phyloP scores from a whole-genome alignment of 805 yeast genomes.

The Nakazawaea wickerhamii region DNA sequence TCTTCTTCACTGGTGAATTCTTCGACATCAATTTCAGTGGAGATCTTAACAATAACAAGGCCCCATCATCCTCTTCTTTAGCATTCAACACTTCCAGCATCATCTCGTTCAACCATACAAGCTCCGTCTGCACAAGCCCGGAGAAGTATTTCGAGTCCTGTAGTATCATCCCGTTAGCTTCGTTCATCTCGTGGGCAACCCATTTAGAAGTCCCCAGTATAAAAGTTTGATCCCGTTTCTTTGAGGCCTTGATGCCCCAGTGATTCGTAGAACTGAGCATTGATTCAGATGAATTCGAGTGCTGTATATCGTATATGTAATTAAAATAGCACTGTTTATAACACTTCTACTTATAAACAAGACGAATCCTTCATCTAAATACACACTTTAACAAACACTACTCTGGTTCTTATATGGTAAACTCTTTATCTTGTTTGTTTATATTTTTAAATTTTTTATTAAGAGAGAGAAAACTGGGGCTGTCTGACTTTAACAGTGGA shows the following conservation, averaged over 20 bases:
- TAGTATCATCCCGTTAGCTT: slow-evolving; percentile 32
- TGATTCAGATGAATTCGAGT: no score
- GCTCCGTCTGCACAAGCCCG: slow-evolving; percentile 31
- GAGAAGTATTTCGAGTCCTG: slow-evolving; percentile 35
- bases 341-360: no score
- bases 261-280: slow-evolving; percentile 5
- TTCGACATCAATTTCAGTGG: slow-evolving; percentile 20
- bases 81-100: slow-evolving; percentile 29
- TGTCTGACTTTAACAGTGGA: neutral
- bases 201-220: slow-evolving; percentile 51
- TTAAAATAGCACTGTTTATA: no score
- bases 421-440: slow-evolving; percentile 3
- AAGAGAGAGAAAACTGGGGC: slow-evolving; percentile 2
- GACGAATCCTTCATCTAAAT: no score
- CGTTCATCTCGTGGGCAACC: slow-evolving; percentile 39
- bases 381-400: no score
- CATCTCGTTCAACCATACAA: slow-evolving; percentile 37
- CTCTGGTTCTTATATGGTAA: no score
- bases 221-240: slow-evolving; percentile 17
- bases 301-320: no score
- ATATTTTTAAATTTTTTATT: neutral
- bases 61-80: slow-evolving; percentile 17
- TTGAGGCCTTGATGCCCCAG: slow-evolving; percentile 14
- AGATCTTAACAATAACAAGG: slow-evolving; percentile 6
- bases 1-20: slow-evolving; percentile 22